Evolutionary conservation across 2,329 filamentous ascomycete species (phyloP).

Genomic region (Endoconidiophora laricicola): DNA sequence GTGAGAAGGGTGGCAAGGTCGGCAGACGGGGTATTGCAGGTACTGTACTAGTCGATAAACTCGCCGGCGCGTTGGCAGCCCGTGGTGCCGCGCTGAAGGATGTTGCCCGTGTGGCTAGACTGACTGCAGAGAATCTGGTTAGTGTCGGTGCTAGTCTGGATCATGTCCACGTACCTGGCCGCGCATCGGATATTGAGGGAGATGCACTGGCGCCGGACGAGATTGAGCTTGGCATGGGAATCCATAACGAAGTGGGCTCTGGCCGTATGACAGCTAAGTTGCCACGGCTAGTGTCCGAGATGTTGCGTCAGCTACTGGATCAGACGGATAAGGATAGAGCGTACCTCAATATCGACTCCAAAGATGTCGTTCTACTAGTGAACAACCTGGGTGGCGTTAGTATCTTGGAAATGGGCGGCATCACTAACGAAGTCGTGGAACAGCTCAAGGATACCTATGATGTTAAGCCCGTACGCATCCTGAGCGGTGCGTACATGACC

Average conservation of each 20-base stretch:
- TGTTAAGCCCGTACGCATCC: slow-evolving; percentile 46
- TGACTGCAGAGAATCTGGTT: slow-evolving; percentile 60
- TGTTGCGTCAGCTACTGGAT: slow-evolving; percentile 56
- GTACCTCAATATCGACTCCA: slow-evolving; percentile 45
- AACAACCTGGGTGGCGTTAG: slow-evolving; percentile 66
- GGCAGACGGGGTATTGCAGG: slow-evolving; percentile 81
- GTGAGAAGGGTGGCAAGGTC: slow-evolving; percentile 73
- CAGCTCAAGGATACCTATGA: slow-evolving; percentile 42
- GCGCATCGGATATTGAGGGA: slow-evolving; percentile 32
- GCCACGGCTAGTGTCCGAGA: slow-evolving; percentile 39
- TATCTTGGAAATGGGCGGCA: slow-evolving; percentile 53
- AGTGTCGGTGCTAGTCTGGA: slow-evolving; percentile 73
- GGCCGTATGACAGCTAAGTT: slow-evolving; percentile 34
- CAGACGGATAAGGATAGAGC: slow-evolving; percentile 49
- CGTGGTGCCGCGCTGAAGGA: slow-evolving; percentile 50
- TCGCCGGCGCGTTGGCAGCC: slow-evolving; percentile 67
- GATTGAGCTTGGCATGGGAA: slow-evolving; percentile 59
- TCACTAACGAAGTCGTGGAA: slow-evolving; percentile 48
- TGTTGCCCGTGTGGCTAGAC: slow-evolving; percentile 53
- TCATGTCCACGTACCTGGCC: slow-evolving; percentile 86
- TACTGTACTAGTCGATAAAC: slow-evolving; percentile 82
- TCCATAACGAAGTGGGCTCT: slow-evolving; percentile 53
- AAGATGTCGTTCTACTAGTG: slow-evolving; percentile 51
- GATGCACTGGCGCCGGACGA: slow-evolving; percentile 38
- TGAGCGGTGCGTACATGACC: slow-evolving; percentile 62